Percentiles rank a stretch among this genome's conserved stretches.
phyloP scores from a whole-genome alignment of 495 filamentous ascomycete genomes.

The Aspergillus baeticus region DNA sequence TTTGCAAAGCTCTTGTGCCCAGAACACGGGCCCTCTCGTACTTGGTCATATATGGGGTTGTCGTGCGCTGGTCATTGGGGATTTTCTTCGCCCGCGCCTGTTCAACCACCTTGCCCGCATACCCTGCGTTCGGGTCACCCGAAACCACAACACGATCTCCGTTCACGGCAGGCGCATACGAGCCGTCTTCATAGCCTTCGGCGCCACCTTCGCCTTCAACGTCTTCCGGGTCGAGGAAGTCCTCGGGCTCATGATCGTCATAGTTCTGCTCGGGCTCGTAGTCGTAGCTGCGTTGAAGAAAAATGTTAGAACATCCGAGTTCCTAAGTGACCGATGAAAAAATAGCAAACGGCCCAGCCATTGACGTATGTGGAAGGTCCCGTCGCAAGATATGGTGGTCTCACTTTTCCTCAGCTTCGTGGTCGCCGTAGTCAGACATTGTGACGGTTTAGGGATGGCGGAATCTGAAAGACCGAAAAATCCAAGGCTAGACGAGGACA shows the following conservation, averaged over 20 bases:
- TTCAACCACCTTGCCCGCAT: slow-evolving; percentile 51
- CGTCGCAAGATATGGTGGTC: slow-evolving; percentile 14
- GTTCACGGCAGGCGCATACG: slow-evolving; percentile 44
- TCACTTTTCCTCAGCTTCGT: slow-evolving; percentile 60
- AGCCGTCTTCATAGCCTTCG: slow-evolving; percentile 54
- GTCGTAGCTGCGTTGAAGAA: slow-evolving; percentile 39
- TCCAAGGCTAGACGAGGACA: slow-evolving; percentile 5
- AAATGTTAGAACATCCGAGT: slow-evolving; percentile 17
- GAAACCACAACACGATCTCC: slow-evolving; percentile 65
- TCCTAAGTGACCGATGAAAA: not conserved
- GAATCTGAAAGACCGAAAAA: slow-evolving; percentile 1
- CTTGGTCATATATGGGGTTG: slow-evolving; percentile 99
- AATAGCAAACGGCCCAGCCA: not conserved
- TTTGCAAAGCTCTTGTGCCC: slow-evolving; percentile 90
- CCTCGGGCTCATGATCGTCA: slow-evolving; percentile 65
- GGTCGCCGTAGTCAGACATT: slow-evolving; percentile 87
- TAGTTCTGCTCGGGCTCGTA: slow-evolving; percentile 60
- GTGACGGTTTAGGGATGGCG: slow-evolving; percentile 23
- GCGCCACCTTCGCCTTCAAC: slow-evolving; percentile 37
- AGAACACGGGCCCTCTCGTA: slow-evolving; percentile 93
- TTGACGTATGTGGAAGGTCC: not conserved
- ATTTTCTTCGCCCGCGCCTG: slow-evolving; percentile 86
- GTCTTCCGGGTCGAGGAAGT: slow-evolving; percentile 49
- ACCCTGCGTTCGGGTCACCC: slow-evolving; percentile 71
- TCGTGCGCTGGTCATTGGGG: slow-evolving; percentile 80